Evolutionary conservation across 2,329 filamentous ascomycete genomes (phyloP).

Genomic region (Fusarium penzigii): DNA sequence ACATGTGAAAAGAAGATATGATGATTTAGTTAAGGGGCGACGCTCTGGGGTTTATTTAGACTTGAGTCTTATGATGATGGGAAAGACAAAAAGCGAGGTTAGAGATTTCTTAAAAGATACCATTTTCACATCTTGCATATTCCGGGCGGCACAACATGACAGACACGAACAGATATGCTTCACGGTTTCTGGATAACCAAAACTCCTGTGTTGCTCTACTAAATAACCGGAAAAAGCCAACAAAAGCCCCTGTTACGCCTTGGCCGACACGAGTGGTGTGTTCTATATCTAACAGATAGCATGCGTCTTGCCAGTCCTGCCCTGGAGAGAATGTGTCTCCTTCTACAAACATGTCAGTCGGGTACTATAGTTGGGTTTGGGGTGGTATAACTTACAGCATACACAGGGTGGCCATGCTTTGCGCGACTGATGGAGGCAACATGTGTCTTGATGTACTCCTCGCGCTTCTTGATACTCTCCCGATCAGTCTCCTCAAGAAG

Average conservation of each 20-base stretch:
- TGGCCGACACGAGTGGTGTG: no score
- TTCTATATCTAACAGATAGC: constrained; percentile 65
- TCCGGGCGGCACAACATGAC: no score
- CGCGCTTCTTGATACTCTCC: constrained; percentile 68
- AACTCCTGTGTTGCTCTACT: no score
- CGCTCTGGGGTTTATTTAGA: no score
- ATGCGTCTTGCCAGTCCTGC: constrained; percentile 89
- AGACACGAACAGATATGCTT: constrained; percentile 16
- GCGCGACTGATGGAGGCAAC: constrained; percentile 53
- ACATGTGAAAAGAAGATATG: no score
- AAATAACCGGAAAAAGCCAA: constrained; percentile 21
- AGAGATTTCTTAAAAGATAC: not conserved
- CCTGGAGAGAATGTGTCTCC: constrained; percentile 85
- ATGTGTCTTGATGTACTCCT: constrained; percentile 64
- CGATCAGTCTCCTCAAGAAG: constrained; percentile 74
- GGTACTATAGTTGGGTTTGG: accelerated
- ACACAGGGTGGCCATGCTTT: constrained; percentile 50
- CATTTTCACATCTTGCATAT: not conserved
- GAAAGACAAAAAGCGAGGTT: not conserved
- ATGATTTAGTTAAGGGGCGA: no score
- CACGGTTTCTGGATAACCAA: constrained; percentile 9
- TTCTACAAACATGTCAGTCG: constrained; percentile 44
- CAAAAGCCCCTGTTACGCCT: not conserved
- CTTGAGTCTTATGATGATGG: no score
- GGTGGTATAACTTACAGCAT: constrained; percentile 42